phyloP scores from a whole-genome alignment of 2,329 filamentous ascomycete species.

The Pseudogymnoascus sp. region DNA sequence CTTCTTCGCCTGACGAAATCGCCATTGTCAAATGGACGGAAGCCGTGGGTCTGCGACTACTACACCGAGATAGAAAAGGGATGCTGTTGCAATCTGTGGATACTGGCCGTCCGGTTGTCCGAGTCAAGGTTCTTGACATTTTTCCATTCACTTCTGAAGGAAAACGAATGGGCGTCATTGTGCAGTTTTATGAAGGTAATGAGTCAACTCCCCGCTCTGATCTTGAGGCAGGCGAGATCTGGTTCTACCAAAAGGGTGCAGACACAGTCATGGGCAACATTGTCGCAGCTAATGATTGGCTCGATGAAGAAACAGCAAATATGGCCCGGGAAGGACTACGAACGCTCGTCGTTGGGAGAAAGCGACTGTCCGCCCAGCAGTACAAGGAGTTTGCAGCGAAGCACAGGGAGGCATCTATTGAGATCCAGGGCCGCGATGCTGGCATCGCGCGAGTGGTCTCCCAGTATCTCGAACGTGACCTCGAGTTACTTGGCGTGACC shows the following conservation, averaged over 20 bases:
- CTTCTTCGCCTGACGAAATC: constrained; percentile 95
- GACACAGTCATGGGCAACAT: constrained; percentile 98
- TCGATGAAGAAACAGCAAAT: constrained; percentile 98
- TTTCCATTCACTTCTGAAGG: constrained; percentile 98
- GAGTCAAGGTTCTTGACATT: constrained; percentile 81
- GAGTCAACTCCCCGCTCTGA: constrained; percentile 39
- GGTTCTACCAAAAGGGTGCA: constrained; percentile 98
- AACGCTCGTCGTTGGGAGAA: constrained; percentile 91
- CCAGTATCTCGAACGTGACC: constrained; percentile 74
- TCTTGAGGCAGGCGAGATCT: constrained; percentile 67
- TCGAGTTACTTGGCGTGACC: constrained; percentile 93
- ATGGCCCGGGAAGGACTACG: constrained; percentile 96
- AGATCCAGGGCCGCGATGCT: constrained; percentile 70
- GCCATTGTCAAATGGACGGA: constrained; percentile 96
- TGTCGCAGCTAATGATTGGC: constrained; percentile 93
- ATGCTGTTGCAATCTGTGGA: constrained; percentile 76
- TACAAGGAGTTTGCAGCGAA: constrained; percentile 72
- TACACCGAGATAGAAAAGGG: constrained; percentile 76
- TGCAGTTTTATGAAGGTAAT: constrained; percentile 66
- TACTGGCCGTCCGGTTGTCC: constrained; percentile 67
- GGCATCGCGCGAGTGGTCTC: constrained; percentile 75
- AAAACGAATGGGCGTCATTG: constrained; percentile 96
- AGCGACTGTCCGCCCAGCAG: constrained; percentile 68
- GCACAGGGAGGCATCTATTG: constrained; percentile 73
- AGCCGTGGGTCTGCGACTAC: constrained; percentile 75